These are phyloP conservation scores for Colletotrichum chrysophilum DNA, from an alignment of 2,329 filamentous ascomycete species.

Conservation along the genomic window DNA sequence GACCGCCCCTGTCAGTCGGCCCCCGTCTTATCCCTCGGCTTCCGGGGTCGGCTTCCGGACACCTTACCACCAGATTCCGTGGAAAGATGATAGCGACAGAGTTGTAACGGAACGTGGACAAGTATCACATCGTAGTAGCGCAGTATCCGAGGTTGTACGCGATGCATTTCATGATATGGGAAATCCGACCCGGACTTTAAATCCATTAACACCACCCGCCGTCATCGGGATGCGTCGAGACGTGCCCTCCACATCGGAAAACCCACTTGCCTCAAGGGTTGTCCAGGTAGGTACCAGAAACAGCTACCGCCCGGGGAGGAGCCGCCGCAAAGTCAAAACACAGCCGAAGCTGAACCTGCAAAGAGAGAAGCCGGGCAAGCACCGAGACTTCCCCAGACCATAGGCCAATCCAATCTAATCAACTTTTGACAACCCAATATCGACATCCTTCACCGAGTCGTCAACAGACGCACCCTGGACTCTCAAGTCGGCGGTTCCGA, in stretches of 20 bases:
- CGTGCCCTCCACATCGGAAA: neutral
- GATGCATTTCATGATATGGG: neutral
- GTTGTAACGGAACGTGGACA: neutral
- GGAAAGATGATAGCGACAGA: neutral
- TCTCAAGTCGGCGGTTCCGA: neutral
- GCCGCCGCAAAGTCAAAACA: neutral
- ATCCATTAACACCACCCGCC: neutral
- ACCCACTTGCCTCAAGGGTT: neutral
- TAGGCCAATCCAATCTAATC: neutral
- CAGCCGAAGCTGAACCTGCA: neutral
- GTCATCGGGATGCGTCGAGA: slow-evolving; percentile 1
- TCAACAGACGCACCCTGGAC: neutral
- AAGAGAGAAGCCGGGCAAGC: slow-evolving; percentile 1
- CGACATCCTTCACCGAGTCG: neutral
- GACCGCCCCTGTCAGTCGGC: neutral
- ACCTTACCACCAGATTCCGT: neutral
- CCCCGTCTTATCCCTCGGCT: neutral
- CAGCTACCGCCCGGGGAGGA: neutral
- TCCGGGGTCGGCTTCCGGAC: neutral
- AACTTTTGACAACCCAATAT: neutral
- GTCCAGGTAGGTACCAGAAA: neutral
- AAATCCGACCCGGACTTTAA: neutral
- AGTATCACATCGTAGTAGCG: neutral
- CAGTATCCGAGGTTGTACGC: neutral
- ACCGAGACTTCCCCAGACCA: neutral